phyloP scores from a whole-genome alignment of 176 grass and related monocot species.

The Guadua angustifolia region DNA sequence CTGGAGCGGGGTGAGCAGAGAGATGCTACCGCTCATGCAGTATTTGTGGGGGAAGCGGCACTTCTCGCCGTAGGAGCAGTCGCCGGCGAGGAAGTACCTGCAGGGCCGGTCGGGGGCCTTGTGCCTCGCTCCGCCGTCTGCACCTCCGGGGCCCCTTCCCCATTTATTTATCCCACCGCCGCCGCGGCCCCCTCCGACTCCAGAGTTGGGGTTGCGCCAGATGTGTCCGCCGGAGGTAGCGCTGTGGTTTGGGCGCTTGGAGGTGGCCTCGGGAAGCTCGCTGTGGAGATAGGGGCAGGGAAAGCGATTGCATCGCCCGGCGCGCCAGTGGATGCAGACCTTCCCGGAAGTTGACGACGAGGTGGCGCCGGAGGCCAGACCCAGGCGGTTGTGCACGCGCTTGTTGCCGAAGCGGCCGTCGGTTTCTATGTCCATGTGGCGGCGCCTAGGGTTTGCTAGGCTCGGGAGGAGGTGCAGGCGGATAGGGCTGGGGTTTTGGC shows the following conservation, averaged over 20 bases:
- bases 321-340: conserved; percentile 86
- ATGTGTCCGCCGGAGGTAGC: conserved; percentile 42
- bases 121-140: conserved; percentile 28
- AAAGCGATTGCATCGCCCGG: conserved; percentile 87
- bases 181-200: conserved; percentile 33
- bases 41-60: conserved; percentile 75
- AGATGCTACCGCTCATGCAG: conserved; percentile 70
- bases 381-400: conserved; percentile 56
- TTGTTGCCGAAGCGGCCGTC: conserved; percentile 70
- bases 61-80: conserved; percentile 69
- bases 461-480: conserved; percentile 8
- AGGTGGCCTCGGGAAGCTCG: conserved; percentile 59
- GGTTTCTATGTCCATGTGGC: conserved; percentile 62
- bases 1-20: conserved; percentile 70
- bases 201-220: conserved; percentile 69
- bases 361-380: conserved; percentile 36
- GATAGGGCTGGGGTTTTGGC: conserved; percentile 9
- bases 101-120: conserved; percentile 56
- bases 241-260: conserved; percentile 57
- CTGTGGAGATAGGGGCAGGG: conserved; percentile 92
- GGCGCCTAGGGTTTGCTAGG: conserved; percentile 55
- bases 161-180: conserved; percentile 55
- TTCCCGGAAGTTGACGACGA: conserved; percentile 50
- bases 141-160: conserved; percentile 67
- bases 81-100: conserved; percentile 70